A percentile compares a stretch with the other conserved stretches of the same genome.
phyloP scores from a whole-genome alignment of 495 filamentous ascomycete species.

The Letharia columbiana region DNA sequence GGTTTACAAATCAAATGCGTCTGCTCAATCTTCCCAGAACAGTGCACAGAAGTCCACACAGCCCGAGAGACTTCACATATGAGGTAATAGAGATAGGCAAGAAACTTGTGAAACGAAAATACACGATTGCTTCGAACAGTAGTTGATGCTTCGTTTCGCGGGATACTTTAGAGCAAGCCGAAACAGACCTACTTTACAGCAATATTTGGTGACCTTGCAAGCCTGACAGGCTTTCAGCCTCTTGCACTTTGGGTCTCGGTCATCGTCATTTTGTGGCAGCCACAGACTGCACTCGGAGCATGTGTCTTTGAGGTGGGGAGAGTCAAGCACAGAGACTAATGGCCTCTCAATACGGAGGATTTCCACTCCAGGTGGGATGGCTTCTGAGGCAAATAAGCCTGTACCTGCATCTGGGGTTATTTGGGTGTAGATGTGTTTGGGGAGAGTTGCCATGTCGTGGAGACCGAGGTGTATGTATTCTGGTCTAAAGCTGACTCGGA shows the following conservation, averaged over 20 bases:
- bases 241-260: conserved; percentile 9
- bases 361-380: conserved; percentile 33
- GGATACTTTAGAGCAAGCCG: not conserved
- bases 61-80: not conserved
- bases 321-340: conserved; percentile 39
- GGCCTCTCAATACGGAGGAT: conserved; percentile 35
- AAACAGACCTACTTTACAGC: conserved; percentile 45
- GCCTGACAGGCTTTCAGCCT: conserved; percentile 48
- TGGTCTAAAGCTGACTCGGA: not conserved
- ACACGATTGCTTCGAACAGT: not conserved
- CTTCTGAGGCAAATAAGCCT: conserved; percentile 36
- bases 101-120: not conserved
- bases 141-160: not conserved
- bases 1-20: conserved; percentile 13
- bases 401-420: conserved; percentile 13
- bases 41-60: not conserved
- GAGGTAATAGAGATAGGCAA: not conserved
- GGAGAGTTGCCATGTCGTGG: not conserved
- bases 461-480: no score
- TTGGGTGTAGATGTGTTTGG: conserved; percentile 1
- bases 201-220: conserved; percentile 57
- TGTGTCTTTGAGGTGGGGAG: conserved; percentile 34
- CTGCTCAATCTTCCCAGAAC: conserved; percentile 11
- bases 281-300: conserved; percentile 40
- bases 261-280: conserved; percentile 20